Evolutionary conservation across 169 alveolate genomes (phyloP), one percentile per base, ranked within the genome.

Genomic region (Eimeria falciformis): DNA sequence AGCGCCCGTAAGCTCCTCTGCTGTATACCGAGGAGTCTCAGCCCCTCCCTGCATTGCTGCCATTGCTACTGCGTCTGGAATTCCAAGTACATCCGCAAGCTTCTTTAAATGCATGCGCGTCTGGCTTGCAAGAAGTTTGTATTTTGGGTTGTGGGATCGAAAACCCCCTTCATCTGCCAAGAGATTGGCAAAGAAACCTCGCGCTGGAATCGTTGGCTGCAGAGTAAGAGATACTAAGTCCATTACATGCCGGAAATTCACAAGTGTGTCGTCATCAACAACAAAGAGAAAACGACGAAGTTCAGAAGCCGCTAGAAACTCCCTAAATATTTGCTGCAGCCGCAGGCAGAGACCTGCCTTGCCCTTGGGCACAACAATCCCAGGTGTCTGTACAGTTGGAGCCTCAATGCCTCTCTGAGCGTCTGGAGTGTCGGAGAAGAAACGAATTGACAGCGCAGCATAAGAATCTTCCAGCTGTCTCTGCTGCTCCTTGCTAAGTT

Each of bases 131-230:
- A 85, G 92, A 11, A 2, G 43, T 46, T 25, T 3, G 73, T 85
- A 85, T 18, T 71, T 55, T 0, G 83, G 75, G 27, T 40, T 37
- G 27, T 75, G 37, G 18, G 40, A n/a, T 21, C 92, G 55, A 37
- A 43, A 40, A 1, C 73, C 92, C 25, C 47, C 55, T 5, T 45
- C 33, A 46, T 85, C 84, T 68, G 84, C 50, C n/a, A 85, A 75
- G 25, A 77, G 84, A 5, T 45, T 40, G 27, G 84, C 69, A 12
- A 66, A 25, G 75, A 68, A 85, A 45, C 55, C 56, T 14, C 92
- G 46, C 18, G 92, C 92, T 11, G 92, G 92, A 25, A 85, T 23
- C 21, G 92, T 83, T 17, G 92, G 85, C 50, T 85, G 92, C 45
- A 85, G 84, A 17, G 92, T 47, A 11, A 85, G 73, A 29, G 92